phyloP scores from a whole-genome alignment of 2,329 filamentous ascomycete species.

The Metarhizium sp. region DNA sequence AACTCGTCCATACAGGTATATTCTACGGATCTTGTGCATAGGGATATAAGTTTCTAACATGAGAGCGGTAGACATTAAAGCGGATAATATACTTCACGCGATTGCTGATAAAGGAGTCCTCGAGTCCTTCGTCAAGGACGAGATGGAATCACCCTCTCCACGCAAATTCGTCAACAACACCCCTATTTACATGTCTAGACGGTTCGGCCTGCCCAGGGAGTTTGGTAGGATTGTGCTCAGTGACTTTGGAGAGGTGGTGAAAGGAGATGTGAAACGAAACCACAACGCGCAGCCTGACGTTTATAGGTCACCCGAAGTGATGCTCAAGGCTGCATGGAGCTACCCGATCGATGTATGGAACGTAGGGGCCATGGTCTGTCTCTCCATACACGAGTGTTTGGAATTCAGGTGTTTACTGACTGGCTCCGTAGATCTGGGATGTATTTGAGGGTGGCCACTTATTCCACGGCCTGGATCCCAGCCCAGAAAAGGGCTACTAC shows the following conservation, averaged over 20 bases:
- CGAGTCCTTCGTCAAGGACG: neutral
- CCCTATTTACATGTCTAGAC: neutral
- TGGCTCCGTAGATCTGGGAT: constrained; percentile 13
- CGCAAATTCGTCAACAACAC: neutral
- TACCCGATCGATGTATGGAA: constrained; percentile 16
- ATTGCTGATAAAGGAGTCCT: too few species aligned
- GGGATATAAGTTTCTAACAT: too few species aligned
- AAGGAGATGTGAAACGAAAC: neutral
- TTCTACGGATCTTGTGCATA: too few species aligned
- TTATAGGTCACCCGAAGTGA: constrained; percentile 17
- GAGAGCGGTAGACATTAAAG: too few species aligned
- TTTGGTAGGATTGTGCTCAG: constrained; percentile 2
- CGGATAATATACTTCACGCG: too few species aligned
- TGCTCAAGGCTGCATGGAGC: constrained; percentile 12
- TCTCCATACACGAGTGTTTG: neutral
- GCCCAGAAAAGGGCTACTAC: constrained; percentile 7
- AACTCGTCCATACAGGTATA: too few species aligned
- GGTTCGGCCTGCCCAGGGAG: neutral
- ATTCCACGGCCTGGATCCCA: constrained; percentile 10
- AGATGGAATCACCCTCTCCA: neutral
- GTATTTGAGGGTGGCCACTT: constrained; percentile 13
- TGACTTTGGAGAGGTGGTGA: neutral
- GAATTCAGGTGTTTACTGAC: neutral
- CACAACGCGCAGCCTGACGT: constrained; percentile 13
- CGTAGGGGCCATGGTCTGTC: constrained; percentile 12